Evolutionary conservation across 148 eudicot genomes (phyloP).

Genomic region (Polygonum aviculare): DNA sequence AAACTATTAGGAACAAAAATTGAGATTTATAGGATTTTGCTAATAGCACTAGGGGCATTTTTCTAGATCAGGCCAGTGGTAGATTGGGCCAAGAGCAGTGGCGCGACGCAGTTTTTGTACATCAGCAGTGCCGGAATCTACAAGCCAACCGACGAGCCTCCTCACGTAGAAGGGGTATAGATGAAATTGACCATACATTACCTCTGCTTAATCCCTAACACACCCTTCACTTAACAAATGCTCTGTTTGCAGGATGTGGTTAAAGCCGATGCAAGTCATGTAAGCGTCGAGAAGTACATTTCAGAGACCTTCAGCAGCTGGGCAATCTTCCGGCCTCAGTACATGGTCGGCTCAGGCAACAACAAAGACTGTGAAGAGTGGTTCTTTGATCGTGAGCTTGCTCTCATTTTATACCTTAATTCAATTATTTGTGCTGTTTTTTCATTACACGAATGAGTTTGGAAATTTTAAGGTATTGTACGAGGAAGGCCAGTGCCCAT

Average conservation of each 20-base stretch:
- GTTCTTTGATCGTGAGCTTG: conserved; percentile 83
- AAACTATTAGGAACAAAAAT: not conserved
- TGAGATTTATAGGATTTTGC: not conserved
- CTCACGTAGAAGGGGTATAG: conserved; percentile 92
- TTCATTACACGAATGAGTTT: not conserved
- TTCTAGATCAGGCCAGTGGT: conserved; percentile 60
- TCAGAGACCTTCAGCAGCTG: conserved; percentile 52
- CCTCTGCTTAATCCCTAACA: not conserved
- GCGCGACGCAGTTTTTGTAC: conserved; percentile 64
- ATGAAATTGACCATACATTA: not conserved
- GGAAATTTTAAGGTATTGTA: conserved; percentile 46
- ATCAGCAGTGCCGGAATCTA: conserved; percentile 98
- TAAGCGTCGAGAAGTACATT: conserved; percentile 68
- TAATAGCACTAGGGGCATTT: not conserved
- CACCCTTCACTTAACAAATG: not conserved
- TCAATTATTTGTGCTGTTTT: not conserved
- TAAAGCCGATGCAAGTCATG: conserved; percentile 79
- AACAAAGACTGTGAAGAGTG: conserved; percentile 99
- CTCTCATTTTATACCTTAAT: not conserved
- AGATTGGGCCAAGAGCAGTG: conserved; percentile 86
- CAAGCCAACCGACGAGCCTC: conserved; percentile 86
- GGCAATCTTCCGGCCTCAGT: conserved; percentile 85
- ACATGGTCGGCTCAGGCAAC: conserved; percentile 94
- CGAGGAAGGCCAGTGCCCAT: conserved; percentile 79
- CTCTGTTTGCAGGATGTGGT: conserved; percentile 50